These are phyloP conservation scores for Pythium apleroticum DNA, from an alignment of 352 stramenopile genomes.

Conservation along the genomic window DNA sequence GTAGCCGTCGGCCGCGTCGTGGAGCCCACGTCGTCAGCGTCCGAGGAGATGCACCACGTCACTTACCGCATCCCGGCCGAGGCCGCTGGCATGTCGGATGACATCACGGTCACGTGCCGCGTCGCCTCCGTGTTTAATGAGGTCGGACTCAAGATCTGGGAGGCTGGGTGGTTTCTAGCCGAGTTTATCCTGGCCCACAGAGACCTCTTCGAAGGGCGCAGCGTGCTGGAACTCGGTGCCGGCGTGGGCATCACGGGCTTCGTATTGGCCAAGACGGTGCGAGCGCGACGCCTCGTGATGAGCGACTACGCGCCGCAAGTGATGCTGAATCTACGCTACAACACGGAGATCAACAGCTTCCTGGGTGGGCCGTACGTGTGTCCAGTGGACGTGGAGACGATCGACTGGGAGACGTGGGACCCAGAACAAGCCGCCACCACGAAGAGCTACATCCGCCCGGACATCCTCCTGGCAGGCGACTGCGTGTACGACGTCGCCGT, in stretches of 20 bases:
- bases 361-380: slow-evolving; percentile 37
- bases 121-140: slow-evolving; percentile 83
- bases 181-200: slow-evolving; percentile 66
- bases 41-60: slow-evolving; percentile 72
- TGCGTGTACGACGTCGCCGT: slow-evolving; percentile 70
- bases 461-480: slow-evolving; percentile 72
- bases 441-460: slow-evolving; percentile 27
- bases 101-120: slow-evolving; percentile 61
- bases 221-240: slow-evolving; percentile 69
- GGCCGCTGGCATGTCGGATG: neutral
- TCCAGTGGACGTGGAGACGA: slow-evolving; percentile 48
- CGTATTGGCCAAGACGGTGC: slow-evolving; percentile 45
- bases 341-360: slow-evolving; percentile 65
- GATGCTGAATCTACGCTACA: slow-evolving; percentile 84
- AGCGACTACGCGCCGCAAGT: slow-evolving; percentile 81
- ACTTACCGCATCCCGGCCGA: slow-evolving; percentile 44
- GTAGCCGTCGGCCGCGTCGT: slow-evolving; percentile 37
- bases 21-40: slow-evolving; percentile 33
- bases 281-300: slow-evolving; percentile 44
- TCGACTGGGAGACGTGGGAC: slow-evolving; percentile 78
- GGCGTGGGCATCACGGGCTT: slow-evolving; percentile 75
- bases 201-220: slow-evolving; percentile 46
- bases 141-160: slow-evolving; percentile 82
- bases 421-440: slow-evolving; percentile 28
- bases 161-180: slow-evolving; percentile 73